Base-by-base conservation (phyloP, 2,329 filamentous ascomycete genomes). In the Harringtonia aguacate region DNA sequence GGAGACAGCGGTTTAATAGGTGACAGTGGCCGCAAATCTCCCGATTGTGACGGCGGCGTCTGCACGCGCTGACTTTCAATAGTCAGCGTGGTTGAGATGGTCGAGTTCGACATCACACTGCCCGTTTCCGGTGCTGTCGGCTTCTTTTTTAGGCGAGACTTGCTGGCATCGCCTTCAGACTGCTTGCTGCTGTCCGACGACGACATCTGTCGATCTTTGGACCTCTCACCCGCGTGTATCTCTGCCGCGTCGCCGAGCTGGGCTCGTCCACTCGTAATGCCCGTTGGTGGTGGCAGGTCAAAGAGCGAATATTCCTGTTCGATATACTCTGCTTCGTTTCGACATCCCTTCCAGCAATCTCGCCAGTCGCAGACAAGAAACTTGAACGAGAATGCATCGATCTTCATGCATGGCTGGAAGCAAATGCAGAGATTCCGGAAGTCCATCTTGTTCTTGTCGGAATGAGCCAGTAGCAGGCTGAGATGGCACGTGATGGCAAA, bases 391-490 rank as follows among this genome's bases (percentile, higher is more conserved):
- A 90, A 94, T 1, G 82, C 82, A 56, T 97, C 90, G 47, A 97
- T 92, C 65, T 90, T 94, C 77, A 97, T 87, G 62, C 88, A 94
- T 4, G 90, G 90, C 62, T 95, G 88, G 63, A 95, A 95, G 67
- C 90, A 97, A 54, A 95, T 94, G 65, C 88, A 94, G 21, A 97
- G 70, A 52, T 95, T 95, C 58, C 86, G 81, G 59, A 90, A 95
- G 59, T 94, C 87, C 90, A 97, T 97, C 68, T 94, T 95, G 74
- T 95, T 97, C 69, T 90, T 89, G 51, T 94, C 86, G 21, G 88
- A 84, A 61, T 94, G 90, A 1, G 86, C 88, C 53, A 95, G 80
- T 10, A 97, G 74, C 22, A 95, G 75, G 55, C 88, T 95, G 39
- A 97, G 79, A 56, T 97, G 90, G 63, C 90, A 95, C 29, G 90